Evolutionary conservation across 495 filamentous ascomycete genomes (phyloP).

Genomic region (Penicillium cosmopolitanum): DNA sequence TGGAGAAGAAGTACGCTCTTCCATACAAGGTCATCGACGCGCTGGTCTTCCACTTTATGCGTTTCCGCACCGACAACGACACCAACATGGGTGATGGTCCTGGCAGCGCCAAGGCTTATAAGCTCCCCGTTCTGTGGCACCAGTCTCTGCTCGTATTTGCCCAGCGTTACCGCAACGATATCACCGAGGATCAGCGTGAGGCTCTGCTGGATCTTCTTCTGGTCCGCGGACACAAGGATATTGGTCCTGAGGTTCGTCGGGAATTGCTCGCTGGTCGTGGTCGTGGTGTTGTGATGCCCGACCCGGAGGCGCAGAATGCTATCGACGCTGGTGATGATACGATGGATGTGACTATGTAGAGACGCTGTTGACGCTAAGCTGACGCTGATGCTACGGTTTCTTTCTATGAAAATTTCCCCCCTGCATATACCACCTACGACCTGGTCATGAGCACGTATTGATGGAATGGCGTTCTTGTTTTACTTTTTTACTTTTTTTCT

Average conservation of each 20-base stretch:
- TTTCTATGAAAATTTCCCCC: conserved; percentile 14
- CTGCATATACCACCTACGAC: conserved; percentile 35
- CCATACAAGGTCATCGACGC: conserved; percentile 94
- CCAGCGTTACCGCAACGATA: conserved; percentile 89
- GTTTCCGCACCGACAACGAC: conserved; percentile 68
- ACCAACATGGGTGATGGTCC: conserved; percentile 44
- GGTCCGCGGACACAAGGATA: conserved; percentile 81
- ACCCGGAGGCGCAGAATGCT: conserved; percentile 55
- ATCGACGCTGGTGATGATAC: conserved; percentile 83
- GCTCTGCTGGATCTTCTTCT: conserved; percentile 87
- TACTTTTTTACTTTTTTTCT: conserved; percentile 17
- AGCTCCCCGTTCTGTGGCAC: conserved; percentile 88
- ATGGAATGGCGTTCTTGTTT: conserved; percentile 40
- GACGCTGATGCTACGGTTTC: conserved; percentile 30
- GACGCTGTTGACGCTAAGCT: conserved; percentile 37
- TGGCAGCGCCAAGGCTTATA: conserved; percentile 53
- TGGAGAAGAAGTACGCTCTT: conserved; percentile 96
- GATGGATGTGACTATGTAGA: conserved; percentile 64
- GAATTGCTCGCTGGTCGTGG: conserved; percentile 89
- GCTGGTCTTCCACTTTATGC: conserved; percentile 93
- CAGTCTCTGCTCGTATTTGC: conserved; percentile 88
- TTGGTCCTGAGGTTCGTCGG: conserved; percentile 88
- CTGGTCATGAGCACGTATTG: conserved; percentile 37
- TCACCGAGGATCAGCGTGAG: conserved; percentile 92
- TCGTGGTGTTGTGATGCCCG: conserved; percentile 72